Evolutionary conservation across 208 protist genomes (phyloP), one percentile per base, ranked within the genome.

Genomic region (Leishmania aethiopica): DNA sequence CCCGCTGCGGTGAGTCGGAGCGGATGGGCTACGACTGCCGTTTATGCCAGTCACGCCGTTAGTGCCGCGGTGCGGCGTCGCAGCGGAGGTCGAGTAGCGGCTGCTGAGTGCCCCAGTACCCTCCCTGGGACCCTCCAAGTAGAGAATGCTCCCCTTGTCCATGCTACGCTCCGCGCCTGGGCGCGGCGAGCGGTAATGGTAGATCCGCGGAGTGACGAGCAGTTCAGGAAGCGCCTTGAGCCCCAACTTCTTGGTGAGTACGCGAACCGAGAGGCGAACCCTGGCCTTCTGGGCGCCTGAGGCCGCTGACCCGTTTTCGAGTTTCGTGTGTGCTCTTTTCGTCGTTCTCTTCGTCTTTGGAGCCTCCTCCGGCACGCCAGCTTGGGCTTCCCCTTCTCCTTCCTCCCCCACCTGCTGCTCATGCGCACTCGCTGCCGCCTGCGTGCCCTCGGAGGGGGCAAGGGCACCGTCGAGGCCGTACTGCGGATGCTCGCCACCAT

Each of bases 191-290:
- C 87, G 88, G 42, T 71, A 66, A 22, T 66, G 78, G 84, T 84
- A 90, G 72, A 76, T 32, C 45, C 89, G 86, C n/a, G 86, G 84
- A 11, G 84, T 89, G 57, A 77, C 77, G 49, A 92, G 78, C 59
- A 81, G 47, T 53, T 67, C 8, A 6, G 89, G 84, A 28, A 92
- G 78, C n/a, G 74, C 25, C 47, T 42, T 53, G 15, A 45, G 32
- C 25, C 72, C 7, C 15, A 55, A 55, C 49, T 78, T 67, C 51
- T 74, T 8, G 15, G 5, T 10, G 66, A 32, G 64, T 37, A n/a
- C 22, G 57, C 60, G 62, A 19, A 74, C 81, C 49, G 57, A 19
- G 62, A 1, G 10, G 10, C 8, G 45, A 47, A 0, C 45, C 8
- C 10, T 47, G 45, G 45, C 45, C 45, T 47, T 47, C 45, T 11